phyloP scores from a whole-genome alignment of 75 land plant species.

The Adiantum capillusveneris region DNA sequence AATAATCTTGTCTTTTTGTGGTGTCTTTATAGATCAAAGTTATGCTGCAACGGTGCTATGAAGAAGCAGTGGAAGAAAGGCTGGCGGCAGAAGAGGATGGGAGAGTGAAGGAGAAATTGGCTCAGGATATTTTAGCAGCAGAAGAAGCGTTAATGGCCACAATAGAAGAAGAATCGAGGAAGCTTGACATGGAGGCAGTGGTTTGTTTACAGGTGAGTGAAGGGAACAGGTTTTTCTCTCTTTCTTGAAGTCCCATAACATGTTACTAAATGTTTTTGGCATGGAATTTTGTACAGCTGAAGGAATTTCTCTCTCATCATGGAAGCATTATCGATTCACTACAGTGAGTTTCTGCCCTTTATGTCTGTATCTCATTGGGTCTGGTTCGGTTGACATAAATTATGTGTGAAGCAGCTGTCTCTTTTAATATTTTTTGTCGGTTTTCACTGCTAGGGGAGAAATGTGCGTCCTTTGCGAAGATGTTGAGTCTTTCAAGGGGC shows the following conservation, averaged over 20 bases:
- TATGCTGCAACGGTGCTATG: constrained; percentile 20
- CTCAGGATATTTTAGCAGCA: constrained; percentile 11
- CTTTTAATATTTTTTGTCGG: constrained; percentile 5
- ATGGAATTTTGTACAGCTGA: constrained; percentile 17
- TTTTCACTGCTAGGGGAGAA: constrained; percentile 15
- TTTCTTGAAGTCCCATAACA: too few relatives aligned
- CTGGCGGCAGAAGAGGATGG: constrained; percentile 18
- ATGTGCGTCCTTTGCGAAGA: constrained; percentile 23
- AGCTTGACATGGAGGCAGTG: constrained; percentile 27
- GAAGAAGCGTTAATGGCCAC: constrained; percentile 21
- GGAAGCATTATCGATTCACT: constrained; percentile 30
- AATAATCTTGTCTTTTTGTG: not conserved
- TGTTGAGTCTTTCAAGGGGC: constrained; percentile 20
- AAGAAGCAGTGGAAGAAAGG: constrained; percentile 16
- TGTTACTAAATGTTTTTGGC: too few relatives aligned
- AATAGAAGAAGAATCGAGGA: constrained; percentile 23
- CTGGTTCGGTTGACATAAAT: not conserved
- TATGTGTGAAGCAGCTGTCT: not conserved
- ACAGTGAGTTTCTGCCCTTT: constrained; percentile 22
- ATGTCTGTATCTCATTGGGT: not conserved
- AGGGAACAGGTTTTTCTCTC: too few relatives aligned
- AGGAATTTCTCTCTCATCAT: constrained; percentile 22
- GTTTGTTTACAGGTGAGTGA: constrained; percentile 17
- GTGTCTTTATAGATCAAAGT: constrained; percentile 16
- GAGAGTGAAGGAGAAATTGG: constrained; percentile 12